Conservation (phyloP, 768 basidiomycete genomes). For the Suillus lakei region DNA sequence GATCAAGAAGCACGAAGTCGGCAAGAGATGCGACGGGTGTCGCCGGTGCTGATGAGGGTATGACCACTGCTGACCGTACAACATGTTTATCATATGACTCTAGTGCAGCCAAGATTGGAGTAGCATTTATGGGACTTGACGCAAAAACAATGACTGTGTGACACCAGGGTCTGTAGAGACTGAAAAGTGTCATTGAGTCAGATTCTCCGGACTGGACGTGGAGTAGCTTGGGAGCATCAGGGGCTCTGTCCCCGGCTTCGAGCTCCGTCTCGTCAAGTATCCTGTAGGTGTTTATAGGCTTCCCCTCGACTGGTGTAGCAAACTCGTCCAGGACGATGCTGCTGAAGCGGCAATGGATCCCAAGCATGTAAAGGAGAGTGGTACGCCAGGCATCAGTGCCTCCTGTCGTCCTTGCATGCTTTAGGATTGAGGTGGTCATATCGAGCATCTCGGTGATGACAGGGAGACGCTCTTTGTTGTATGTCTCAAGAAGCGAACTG, state of each 20-base stretch:
- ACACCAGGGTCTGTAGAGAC: constrained; percentile 23
- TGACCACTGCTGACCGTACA: constrained; percentile 8
- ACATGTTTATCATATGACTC: not conserved
- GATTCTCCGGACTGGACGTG: not conserved
- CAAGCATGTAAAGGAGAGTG: constrained; percentile 35
- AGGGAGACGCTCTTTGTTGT: too few species aligned
- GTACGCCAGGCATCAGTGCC: too few species aligned
- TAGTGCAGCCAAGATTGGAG: constrained; percentile 1
- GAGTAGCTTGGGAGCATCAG: constrained; percentile 11
- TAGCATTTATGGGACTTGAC: not conserved
- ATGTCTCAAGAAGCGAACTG: constrained; percentile 26
- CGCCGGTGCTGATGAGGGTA: not conserved
- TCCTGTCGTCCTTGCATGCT: not conserved
- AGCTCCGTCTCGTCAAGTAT: constrained; percentile 16
- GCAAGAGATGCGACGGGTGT: constrained; percentile 13
- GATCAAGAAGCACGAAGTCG: constrained; percentile 39
- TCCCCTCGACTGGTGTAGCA: not conserved
- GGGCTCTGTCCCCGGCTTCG: constrained; percentile 14
- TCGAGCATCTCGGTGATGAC: too few species aligned
- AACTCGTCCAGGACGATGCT: constrained; percentile 16
- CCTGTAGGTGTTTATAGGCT: constrained; percentile 10
- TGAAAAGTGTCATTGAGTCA: constrained; percentile 28
- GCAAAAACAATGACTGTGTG: constrained; percentile 40
- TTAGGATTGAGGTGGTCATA: constrained; percentile 23
- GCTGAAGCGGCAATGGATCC: constrained; percentile 20